A percentile compares a stretch with the other conserved stretches of the same genome.
These are phyloP conservation scores for Paramecium biaurelia DNA, from an alignment of 73 alveolate genomes.

Conservation along the genomic window DNA sequence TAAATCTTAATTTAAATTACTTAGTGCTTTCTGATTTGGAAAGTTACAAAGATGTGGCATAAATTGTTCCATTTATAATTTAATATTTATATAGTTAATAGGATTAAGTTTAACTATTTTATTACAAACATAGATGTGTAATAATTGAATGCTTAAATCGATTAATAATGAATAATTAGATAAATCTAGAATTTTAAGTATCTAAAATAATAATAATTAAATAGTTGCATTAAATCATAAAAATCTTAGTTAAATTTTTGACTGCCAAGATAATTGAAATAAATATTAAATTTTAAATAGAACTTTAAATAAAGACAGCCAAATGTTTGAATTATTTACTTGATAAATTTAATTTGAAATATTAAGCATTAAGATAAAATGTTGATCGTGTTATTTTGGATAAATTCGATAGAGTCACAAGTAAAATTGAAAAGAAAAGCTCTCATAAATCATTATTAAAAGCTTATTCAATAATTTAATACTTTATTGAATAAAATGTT, in stretches of 20 bases:
- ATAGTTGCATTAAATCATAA: neutral
- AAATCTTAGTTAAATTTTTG: neutral
- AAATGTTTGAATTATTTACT: conserved; percentile 4
- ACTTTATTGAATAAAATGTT: neutral
- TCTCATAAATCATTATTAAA: neutral
- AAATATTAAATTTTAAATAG: neutral
- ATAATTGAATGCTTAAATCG: neutral
- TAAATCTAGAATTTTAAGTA: neutral
- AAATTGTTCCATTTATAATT: neutral
- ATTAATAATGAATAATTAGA: neutral
- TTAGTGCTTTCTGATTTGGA: neutral
- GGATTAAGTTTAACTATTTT: neutral
- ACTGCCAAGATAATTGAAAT: neutral
- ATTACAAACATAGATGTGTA: neutral
- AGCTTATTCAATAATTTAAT: neutral
- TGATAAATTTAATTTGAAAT: neutral
- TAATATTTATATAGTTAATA: neutral
- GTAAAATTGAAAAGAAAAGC: neutral
- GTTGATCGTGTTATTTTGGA: neutral
- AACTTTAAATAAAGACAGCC: neutral
- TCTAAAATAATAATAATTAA: neutral
- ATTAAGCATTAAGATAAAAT: neutral
- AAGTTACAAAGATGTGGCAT: neutral
- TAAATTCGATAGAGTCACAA: neutral
- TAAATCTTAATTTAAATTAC: neutral